A percentile compares a stretch with the other conserved stretches of the same genome.
phyloP scores from a whole-genome alignment of 2,329 filamentous ascomycete genomes.

The Escovopsis sp. region DNA sequence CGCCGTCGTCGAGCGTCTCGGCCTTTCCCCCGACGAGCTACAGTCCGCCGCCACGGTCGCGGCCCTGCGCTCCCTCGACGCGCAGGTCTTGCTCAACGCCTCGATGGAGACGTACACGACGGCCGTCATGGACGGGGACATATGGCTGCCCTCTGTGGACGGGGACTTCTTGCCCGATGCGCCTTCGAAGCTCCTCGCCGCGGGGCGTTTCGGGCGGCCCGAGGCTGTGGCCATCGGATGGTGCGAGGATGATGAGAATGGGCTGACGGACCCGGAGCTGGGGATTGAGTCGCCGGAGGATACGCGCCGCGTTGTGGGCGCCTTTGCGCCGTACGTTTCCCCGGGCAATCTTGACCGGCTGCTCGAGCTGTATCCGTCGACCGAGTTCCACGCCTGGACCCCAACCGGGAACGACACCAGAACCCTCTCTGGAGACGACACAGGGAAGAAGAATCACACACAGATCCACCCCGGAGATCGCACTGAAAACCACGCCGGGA shows the following conservation, averaged over 20 bases:
- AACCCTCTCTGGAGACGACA: no score
- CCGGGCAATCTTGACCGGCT: conserved; percentile 21
- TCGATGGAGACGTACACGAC: conserved; percentile 25
- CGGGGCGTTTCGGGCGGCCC: conserved; percentile 40
- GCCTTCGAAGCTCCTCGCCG: conserved; percentile 35
- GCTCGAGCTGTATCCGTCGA: conserved; percentile 31
- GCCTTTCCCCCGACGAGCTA: conserved; percentile 21
- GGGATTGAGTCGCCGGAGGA: conserved; percentile 21
- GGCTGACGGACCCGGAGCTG: conserved; percentile 26
- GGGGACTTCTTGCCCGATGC: conserved; percentile 24
- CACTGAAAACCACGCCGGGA: no score
- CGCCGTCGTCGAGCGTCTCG: conserved; percentile 23
- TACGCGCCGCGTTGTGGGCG: conserved; percentile 22
- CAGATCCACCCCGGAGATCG: no score
- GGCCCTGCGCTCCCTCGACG: conserved; percentile 30
- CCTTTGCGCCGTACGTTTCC: conserved; percentile 23
- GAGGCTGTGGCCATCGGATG: conserved; percentile 47
- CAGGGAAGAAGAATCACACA: no score
- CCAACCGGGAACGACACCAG: no score
- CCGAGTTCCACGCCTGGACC: conserved; percentile 26
- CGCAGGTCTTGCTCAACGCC: conserved; percentile 25
- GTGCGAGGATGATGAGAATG: conserved; percentile 28
- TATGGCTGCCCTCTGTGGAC: conserved; percentile 32
- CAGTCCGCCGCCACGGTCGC: conserved; percentile 27
- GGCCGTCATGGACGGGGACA: conserved; percentile 33